These are phyloP conservation scores for Geotrichum siamense DNA, from an alignment of 1,139 yeast genomes.

Conservation along the genomic window DNA sequence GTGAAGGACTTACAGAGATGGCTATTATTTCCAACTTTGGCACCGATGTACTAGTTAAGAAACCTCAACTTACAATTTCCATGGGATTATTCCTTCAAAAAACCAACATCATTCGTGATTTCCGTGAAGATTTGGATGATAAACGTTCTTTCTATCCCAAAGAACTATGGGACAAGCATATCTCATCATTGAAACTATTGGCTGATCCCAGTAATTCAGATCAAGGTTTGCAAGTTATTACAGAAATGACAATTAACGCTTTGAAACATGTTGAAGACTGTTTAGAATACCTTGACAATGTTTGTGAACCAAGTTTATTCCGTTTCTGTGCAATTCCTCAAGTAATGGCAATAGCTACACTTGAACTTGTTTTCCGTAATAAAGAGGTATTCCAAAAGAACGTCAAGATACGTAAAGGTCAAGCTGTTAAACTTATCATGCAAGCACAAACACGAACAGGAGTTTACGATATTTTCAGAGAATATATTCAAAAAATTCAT, in stretches of 20 bases:
- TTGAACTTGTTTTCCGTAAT: constrained; percentile 80
- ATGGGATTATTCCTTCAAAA: constrained; percentile 96
- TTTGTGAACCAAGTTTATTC: constrained; percentile 76
- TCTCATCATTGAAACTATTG: constrained; percentile 39
- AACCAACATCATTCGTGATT: constrained; percentile 93
- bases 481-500: constrained; percentile 69
- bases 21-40: constrained; percentile 43
- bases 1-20: constrained; percentile 85
- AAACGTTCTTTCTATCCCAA: constrained; percentile 96
- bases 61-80: constrained; percentile 58
- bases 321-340: constrained; percentile 96
- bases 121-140: constrained; percentile 83
- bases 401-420: constrained; percentile 90
- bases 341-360: constrained; percentile 95
- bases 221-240: constrained; percentile 57
- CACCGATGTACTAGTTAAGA: constrained; percentile 42
- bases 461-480: constrained; percentile 66
- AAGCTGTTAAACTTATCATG: constrained; percentile 70
- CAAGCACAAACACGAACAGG: constrained; percentile 68
- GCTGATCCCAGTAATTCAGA: constrained; percentile 50
- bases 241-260: constrained; percentile 75
- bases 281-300: constrained; percentile 64
- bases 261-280: constrained; percentile 73
- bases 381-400: constrained; percentile 59
- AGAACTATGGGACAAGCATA: constrained; percentile 84